Evolutionary conservation across 208 protist genomes (phyloP), one percentile per base, ranked within the genome.

Genomic region (Wallacemonas rigidus): DNA sequence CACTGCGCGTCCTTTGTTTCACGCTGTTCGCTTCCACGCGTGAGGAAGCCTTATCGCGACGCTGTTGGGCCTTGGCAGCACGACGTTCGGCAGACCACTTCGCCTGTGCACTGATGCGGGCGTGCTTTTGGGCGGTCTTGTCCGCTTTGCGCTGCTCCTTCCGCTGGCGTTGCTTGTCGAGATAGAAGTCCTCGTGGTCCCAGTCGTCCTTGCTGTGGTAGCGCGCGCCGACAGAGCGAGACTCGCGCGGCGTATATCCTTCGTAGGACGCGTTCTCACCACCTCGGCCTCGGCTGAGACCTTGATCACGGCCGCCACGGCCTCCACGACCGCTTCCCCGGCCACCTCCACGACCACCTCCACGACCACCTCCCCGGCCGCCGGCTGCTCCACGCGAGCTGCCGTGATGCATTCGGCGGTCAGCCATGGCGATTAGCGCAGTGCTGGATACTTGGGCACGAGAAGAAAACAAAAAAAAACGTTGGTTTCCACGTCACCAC

Each of bases 61-160:
- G 53, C 58, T 74, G 58, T 51, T 62, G 68, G 26, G 58, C 67
- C 57, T 72, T 55, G 50, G 72, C 61, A 0, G 69, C 62, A 26
- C 83, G 80, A n/a, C 88, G 74, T 69, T 84, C 69, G 76, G 85
- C 74, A 0, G 80, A 60, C 81, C 87, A 92, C 62, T 72, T 67
- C 69, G 80, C 72, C 38, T 95, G 90, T 12, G 78, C 75, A 17
- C 54, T 72, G 35, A 95, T 89, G 44, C 90, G 87, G 15, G 67
- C 36, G 61, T 79, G 70, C 71, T 92, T 92, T 55, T 75, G 75
- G 15, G 72, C 72, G 15, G 58, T 55, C 39, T 82, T 76, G 60
- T 87, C 86, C n/a, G 57, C 72, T 36, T 77, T 76, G 26, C 90
- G 86, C n/a, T 80, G 71, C 54, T 77, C 67, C 71, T 95, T 95